Evolutionary conservation across 2,329 filamentous ascomycete species (phyloP).

Genomic region (Septoria linicola): DNA sequence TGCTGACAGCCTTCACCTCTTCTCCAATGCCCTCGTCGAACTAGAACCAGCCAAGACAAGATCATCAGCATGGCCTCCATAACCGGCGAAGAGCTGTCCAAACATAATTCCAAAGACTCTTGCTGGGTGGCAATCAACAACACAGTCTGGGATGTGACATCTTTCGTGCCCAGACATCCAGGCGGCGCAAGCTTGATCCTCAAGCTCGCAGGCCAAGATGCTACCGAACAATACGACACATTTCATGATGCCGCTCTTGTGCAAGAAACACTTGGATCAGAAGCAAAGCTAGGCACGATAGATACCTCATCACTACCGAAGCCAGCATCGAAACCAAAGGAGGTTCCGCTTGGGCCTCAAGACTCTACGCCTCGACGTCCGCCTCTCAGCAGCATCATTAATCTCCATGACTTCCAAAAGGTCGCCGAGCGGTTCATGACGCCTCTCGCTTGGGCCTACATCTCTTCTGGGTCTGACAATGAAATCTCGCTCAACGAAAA

Average conservation of each 20-base stretch:
- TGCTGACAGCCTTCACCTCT: not conserved
- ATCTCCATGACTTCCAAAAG: constrained; percentile 46
- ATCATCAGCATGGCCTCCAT: constrained; percentile 20
- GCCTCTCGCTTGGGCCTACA: constrained; percentile 44
- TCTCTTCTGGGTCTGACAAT: constrained; percentile 50
- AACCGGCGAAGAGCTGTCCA: constrained; percentile 57
- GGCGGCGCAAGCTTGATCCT: constrained; percentile 59
- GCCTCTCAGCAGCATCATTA: constrained; percentile 47
- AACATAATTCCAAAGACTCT: constrained; percentile 76
- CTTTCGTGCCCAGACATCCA: constrained; percentile 84
- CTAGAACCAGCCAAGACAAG: not conserved
- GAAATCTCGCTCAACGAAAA: constrained; percentile 46
- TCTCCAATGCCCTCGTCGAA: too few species aligned
- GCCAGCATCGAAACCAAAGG: not conserved
- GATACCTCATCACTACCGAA: constrained; percentile 25
- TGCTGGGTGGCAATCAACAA: constrained; percentile 91
- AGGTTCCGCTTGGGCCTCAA: constrained; percentile 1
- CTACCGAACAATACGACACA: constrained; percentile 53
- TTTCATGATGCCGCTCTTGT: constrained; percentile 50
- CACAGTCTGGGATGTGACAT: constrained; percentile 86
- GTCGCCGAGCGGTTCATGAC: constrained; percentile 39
- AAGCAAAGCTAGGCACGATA: constrained; percentile 37
- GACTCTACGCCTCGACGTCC: constrained; percentile 36
- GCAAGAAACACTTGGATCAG: constrained; percentile 42
- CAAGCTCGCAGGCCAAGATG: constrained; percentile 54